phyloP scores from a whole-genome alignment of 208 protist genomes.

The Tritrichomonas foetus region DNA sequence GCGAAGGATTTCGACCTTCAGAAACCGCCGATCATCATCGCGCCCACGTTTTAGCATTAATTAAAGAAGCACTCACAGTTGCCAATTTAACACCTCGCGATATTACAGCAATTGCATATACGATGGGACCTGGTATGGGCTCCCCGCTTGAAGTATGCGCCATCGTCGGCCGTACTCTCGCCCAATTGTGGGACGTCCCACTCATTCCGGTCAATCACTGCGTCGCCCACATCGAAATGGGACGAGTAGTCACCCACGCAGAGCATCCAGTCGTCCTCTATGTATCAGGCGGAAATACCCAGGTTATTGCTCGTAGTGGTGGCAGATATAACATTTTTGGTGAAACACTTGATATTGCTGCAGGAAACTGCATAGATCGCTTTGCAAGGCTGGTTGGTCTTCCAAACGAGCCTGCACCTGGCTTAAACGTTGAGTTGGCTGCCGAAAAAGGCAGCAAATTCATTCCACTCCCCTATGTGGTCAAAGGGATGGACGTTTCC shows the following conservation, averaged over 20 bases:
- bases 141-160: constrained; percentile 75
- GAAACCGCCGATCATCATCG: constrained; percentile 95
- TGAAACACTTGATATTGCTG: constrained; percentile 99
- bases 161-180: constrained; percentile 69
- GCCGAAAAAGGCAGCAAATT: constrained; percentile 71
- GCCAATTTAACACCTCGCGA: constrained; percentile 70
- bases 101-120: constrained; percentile 87
- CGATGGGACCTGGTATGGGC: constrained; percentile 89
- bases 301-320: constrained; percentile 81
- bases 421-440: constrained; percentile 97
- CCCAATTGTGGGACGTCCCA: constrained; percentile 74
- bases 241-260: constrained; percentile 79
- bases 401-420: constrained; percentile 94
- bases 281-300: constrained; percentile 98
- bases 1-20: constrained; percentile 89
- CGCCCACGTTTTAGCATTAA: constrained; percentile 58
- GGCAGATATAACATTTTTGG: constrained; percentile 95
- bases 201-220: constrained; percentile 98
- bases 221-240: constrained; percentile 99
- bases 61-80: constrained; percentile 74
- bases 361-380: constrained; percentile 89
- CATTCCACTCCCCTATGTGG: constrained; percentile 87
- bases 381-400: constrained; percentile 81
- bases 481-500: constrained; percentile 72
- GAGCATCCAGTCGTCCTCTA: constrained; percentile 94